Evolutionary conservation across 768 basidiomycete genomes (phyloP).

Genomic region (Tulasnella sp.): DNA sequence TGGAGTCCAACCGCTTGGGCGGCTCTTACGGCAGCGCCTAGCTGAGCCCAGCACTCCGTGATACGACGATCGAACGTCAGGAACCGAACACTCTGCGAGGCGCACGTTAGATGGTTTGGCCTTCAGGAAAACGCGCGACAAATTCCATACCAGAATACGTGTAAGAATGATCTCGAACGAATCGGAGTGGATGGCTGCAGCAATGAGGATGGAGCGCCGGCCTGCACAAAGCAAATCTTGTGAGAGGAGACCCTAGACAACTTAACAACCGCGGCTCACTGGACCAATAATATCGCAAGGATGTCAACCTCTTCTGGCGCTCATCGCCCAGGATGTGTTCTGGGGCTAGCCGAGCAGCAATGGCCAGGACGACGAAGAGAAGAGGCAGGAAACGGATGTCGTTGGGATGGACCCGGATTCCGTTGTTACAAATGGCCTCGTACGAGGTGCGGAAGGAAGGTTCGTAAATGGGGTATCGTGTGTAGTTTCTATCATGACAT

Average conservation of each 20-base stretch:
- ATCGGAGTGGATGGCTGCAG: conserved; percentile 89
- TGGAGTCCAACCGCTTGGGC: conserved; percentile 91
- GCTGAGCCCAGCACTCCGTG: conserved; percentile 93
- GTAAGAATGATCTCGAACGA: conserved; percentile 87
- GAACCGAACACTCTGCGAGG: conserved; percentile 54
- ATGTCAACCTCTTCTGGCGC: conserved; percentile 64
- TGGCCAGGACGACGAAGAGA: conserved; percentile 88
- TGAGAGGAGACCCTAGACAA: conserved; percentile 17
- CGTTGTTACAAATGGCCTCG: conserved; percentile 52
- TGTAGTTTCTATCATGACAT: conserved; percentile 65
- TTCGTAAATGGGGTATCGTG: conserved; percentile 85
- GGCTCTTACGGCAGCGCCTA: conserved; percentile 86
- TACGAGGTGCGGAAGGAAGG: conserved; percentile 69
- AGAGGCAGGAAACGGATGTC: conserved; percentile 82
- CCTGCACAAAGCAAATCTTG: conserved; percentile 40
- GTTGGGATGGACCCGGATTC: conserved; percentile 56
- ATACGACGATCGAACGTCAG: conserved; percentile 70
- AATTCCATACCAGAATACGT: conserved; percentile 54
- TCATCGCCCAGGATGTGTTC: conserved; percentile 77
- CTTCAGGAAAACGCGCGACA: neutral
- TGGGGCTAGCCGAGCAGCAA: conserved; percentile 76
- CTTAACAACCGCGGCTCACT: conserved; percentile 48
- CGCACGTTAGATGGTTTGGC: neutral
- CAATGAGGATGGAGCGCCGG: conserved; percentile 77
- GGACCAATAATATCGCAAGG: conserved; percentile 89